These are phyloP conservation scores for Penicillium roqueforti DNA, from an alignment of 495 filamentous ascomycete species.

Conservation along the genomic window DNA sequence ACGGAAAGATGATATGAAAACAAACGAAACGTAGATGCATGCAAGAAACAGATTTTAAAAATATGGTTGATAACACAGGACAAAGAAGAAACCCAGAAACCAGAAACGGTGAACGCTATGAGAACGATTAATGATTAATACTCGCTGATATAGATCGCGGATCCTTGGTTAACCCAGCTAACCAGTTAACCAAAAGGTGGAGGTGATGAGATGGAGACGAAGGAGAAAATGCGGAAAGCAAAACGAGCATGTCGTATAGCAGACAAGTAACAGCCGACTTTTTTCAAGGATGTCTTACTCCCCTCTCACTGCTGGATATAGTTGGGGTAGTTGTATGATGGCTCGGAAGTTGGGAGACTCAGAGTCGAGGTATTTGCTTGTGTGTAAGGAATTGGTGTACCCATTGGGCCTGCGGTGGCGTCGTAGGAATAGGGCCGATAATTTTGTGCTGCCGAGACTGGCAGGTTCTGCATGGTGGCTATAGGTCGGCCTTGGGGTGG, in stretches of 20 bases:
- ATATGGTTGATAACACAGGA: conserved; percentile 4
- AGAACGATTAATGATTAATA: conserved; percentile 25
- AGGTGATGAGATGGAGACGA: neutral
- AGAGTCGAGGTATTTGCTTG: conserved; percentile 39
- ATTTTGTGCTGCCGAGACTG: conserved; percentile 32
- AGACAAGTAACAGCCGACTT: conserved; percentile 7
- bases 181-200: conserved; percentile 9
- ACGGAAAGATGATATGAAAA: neutral
- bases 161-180: conserved; percentile 13
- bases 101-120: conserved; percentile 8
- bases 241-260: conserved; percentile 3
- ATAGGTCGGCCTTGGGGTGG: conserved; percentile 29
- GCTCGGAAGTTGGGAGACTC: conserved; percentile 35
- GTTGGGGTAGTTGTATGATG: conserved; percentile 35
- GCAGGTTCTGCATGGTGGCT: conserved; percentile 28
- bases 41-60: neutral
- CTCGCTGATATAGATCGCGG: conserved; percentile 17
- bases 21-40: neutral
- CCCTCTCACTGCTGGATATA: conserved; percentile 28
- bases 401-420: conserved; percentile 27
- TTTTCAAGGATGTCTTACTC: conserved; percentile 12
- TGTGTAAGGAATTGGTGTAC: conserved; percentile 26
- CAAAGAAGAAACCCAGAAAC: conserved; percentile 1
- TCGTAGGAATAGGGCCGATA: conserved; percentile 39
- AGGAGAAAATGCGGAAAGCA: neutral